Conservation (phyloP, 257 asterid genomes). For the Dorcoceras hygrometricum region DNA sequence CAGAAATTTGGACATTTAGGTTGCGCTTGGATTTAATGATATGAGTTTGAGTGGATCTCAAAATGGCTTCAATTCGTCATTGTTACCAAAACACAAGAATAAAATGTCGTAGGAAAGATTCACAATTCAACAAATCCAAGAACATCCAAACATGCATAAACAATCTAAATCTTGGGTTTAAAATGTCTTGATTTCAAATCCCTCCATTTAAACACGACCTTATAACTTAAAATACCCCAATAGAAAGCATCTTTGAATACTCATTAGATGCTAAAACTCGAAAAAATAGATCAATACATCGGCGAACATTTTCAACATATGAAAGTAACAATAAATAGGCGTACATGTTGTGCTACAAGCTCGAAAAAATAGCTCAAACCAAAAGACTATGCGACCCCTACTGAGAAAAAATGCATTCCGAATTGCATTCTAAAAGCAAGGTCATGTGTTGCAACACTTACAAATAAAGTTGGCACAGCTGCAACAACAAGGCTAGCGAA, state of each 20-base stretch:
- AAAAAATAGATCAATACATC: not conserved
- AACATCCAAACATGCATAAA: not conserved
- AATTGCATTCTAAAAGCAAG: not conserved
- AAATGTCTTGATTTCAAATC: no score
- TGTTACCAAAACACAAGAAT: not conserved
- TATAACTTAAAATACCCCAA: not conserved
- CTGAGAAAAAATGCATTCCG: not conserved
- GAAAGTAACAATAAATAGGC: not conserved
- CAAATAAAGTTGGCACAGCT: slow-evolving; percentile 74
- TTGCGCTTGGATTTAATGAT: not conserved
- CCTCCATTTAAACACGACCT: not conserved
- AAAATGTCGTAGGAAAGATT: not conserved
- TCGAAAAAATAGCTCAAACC: not conserved
- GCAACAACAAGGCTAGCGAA: slow-evolving; percentile 69
- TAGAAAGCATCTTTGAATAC: not conserved
- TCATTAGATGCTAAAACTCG: not conserved
- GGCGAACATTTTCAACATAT: not conserved
- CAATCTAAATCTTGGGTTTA: not conserved
- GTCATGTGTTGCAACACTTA: slow-evolving; percentile 32
- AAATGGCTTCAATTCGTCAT: not conserved
- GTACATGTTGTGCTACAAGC: not conserved
- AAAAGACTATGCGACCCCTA: not conserved
- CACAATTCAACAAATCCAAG: not conserved
- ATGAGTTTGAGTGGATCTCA: not conserved
- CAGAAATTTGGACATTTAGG: not conserved